Evolutionary conservation across 331 rosid genomes (phyloP).

Genomic region (Malus hybrid): DNA sequence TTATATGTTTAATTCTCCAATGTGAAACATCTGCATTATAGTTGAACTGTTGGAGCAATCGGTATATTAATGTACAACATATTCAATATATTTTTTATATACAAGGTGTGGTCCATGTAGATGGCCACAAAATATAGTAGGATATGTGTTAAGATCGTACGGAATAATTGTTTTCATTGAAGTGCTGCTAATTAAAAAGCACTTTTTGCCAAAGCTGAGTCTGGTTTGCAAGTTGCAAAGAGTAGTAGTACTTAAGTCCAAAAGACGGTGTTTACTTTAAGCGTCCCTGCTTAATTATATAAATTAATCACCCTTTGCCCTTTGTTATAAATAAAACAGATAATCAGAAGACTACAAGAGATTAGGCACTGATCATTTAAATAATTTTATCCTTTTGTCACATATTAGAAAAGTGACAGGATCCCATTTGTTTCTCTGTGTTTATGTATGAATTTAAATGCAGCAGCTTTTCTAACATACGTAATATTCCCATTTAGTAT

Average conservation of each 20-base stretch:
- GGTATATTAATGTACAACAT: neutral
- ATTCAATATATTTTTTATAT: too few species aligned
- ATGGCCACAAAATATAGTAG: neutral
- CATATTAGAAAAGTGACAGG: neutral
- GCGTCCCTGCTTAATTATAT: neutral
- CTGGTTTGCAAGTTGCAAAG: conserved; percentile 10
- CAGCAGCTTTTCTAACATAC: neutral
- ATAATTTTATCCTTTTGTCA: neutral
- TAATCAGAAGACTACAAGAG: neutral
- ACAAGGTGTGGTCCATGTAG: neutral
- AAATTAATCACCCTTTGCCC: neutral
- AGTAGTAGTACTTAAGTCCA: neutral
- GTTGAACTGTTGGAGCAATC: neutral
- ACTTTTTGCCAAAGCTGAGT: neutral
- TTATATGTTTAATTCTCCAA: neutral
- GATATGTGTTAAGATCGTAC: neutral
- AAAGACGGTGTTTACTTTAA: neutral
- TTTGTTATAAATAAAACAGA: neutral
- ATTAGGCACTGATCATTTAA: neutral
- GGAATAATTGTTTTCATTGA: neutral
- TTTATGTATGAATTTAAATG: neutral
- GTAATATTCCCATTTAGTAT: neutral
- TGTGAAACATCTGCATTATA: neutral
- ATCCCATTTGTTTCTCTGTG: neutral
- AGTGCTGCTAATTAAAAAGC: conserved; percentile 12